Evolutionary conservation across 2,329 filamentous ascomycete genomes (phyloP).

Genomic region (Xenoacremonium recifei): DNA sequence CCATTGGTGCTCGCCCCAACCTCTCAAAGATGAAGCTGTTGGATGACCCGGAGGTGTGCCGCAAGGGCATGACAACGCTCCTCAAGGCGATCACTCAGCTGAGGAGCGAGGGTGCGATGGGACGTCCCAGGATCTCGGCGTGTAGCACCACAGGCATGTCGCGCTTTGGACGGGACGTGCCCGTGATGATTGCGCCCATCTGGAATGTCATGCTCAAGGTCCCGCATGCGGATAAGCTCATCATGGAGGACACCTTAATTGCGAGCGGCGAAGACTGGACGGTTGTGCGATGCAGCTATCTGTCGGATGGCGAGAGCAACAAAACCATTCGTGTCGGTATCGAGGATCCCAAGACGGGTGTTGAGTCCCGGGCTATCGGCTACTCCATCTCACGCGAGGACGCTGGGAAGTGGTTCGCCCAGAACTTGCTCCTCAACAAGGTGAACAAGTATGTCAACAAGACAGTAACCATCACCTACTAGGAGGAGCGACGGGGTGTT

Average conservation of each 20-base stretch:
- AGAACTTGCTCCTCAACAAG: slow-evolving; percentile 32
- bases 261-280: slow-evolving; percentile 32
- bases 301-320: slow-evolving; percentile 29
- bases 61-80: slow-evolving; percentile 41
- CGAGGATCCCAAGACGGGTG: slow-evolving; percentile 33
- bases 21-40: slow-evolving; percentile 33
- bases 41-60: slow-evolving; percentile 50
- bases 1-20: slow-evolving; percentile 41
- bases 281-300: slow-evolving; percentile 37
- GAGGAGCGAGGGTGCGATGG: slow-evolving; percentile 23
- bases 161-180: slow-evolving; percentile 38
- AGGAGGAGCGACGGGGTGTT: too few species aligned
- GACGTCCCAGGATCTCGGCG: slow-evolving; percentile 33
- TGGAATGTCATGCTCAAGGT: slow-evolving; percentile 40
- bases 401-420: slow-evolving; percentile 45
- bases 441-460: slow-evolving; percentile 31
- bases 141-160: slow-evolving; percentile 42
- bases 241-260: slow-evolving; percentile 39
- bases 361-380: slow-evolving; percentile 39
- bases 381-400: slow-evolving; percentile 48
- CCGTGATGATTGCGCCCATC: slow-evolving; percentile 40
- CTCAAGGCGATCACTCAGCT: slow-evolving; percentile 36
- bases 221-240: slow-evolving; percentile 48
- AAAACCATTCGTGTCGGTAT: slow-evolving; percentile 36
- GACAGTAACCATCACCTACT: slow-evolving; percentile 37